A percentile compares a stretch with the other conserved stretches of the same genome.
phyloP scores from a whole-genome alignment of 2,329 filamentous ascomycete species.

The Elsinoe necatrix region DNA sequence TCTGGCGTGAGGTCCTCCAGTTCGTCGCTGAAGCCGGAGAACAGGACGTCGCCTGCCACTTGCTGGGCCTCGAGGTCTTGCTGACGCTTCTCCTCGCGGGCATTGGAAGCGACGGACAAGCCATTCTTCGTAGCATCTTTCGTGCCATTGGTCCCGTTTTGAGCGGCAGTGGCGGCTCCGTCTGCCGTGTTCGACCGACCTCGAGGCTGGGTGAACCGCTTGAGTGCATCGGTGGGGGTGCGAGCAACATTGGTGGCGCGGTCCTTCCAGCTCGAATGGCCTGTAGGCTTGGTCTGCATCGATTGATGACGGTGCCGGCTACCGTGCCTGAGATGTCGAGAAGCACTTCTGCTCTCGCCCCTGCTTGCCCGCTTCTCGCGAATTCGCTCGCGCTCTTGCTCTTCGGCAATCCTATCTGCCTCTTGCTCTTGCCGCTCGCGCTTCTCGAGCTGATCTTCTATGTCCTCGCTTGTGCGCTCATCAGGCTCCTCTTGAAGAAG shows the following conservation, averaged over 20 bases:
- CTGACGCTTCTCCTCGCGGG: slow-evolving; percentile 1
- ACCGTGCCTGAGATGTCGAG: slow-evolving; percentile 9
- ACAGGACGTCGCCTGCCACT: slow-evolving; percentile 68
- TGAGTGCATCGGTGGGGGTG: slow-evolving; percentile 10
- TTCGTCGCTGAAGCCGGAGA: slow-evolving; percentile 81
- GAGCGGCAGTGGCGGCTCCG: not conserved
- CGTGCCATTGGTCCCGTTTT: not conserved
- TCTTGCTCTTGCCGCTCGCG: slow-evolving; percentile 32
- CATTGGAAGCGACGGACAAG: slow-evolving; percentile 1
- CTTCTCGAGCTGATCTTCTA: slow-evolving; percentile 34
- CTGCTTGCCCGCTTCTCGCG: slow-evolving; percentile 17
- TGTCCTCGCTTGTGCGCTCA: slow-evolving; percentile 29
- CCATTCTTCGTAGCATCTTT: not conserved
- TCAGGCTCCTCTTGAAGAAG: slow-evolving; percentile 35
- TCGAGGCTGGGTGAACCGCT: slow-evolving; percentile 10
- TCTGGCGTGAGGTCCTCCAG: slow-evolving; percentile 89
- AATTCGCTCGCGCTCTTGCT: slow-evolving; percentile 33
- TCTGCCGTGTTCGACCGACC: slow-evolving; percentile 1
- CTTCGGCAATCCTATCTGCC: slow-evolving; percentile 29
- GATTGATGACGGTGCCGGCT: slow-evolving; percentile 1
- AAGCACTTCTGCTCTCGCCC: slow-evolving; percentile 15
- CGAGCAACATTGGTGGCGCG: slow-evolving; percentile 13
- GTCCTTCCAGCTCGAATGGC: slow-evolving; percentile 13
- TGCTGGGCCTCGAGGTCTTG: slow-evolving; percentile 62
- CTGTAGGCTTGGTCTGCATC: slow-evolving; percentile 17